Evolutionary conservation across 1,284 basidiomycete genomes (phyloP), one percentile per base, ranked within the genome.

Genomic region (Cystobasidium slooffiae): DNA sequence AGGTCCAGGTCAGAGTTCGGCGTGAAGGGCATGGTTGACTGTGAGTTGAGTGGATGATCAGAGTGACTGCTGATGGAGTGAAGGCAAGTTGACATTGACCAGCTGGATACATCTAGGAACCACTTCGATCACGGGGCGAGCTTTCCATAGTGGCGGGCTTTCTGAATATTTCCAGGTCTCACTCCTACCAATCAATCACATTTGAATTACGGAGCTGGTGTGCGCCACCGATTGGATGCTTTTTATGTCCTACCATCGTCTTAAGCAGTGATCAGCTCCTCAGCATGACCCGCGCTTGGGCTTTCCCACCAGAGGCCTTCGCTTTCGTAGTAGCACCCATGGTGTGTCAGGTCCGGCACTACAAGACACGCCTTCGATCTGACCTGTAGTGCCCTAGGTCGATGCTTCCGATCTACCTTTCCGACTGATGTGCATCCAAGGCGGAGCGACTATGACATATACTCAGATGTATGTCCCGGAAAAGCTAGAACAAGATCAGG

Each of bases 391-490:
- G 12, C 9, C 18, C 16, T 18, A 68, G 68, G 68, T 70, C 43
- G 68, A 70, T 53, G 68, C 68, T 7, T 70, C 56, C 4, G 68
- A 70, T 44, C 41, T 70, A 9, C 56, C 68, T 20, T 70, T 70
- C 37, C 56, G 68, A 24, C 46, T 70, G 18, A 70, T 70, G 68
- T 70, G 68, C 46, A 62, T 70, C 4, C 24, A 49, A 37, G 68
- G 68, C 4, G 68, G 68, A 3, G 68, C 68, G 20, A 70, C 68
- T 8, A 59, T 44, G 55, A 70, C 68, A 7, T 70, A 70, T 58
- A 61, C 68, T n/a, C 68, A 70, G 47, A 70, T 70, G 68, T 62
- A 41, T 10, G 16, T 46, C 12, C 46, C 68, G 12, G 58, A 62
- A 44, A 70, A 70, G 47, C 44, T 70, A 22, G n/a, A 59, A 16